Percentiles rank a stretch among this genome's conserved stretches.
Evolutionary conservation across 2,329 filamentous ascomycete species (phyloP).

Genomic region (Talaromyces islandicus): DNA sequence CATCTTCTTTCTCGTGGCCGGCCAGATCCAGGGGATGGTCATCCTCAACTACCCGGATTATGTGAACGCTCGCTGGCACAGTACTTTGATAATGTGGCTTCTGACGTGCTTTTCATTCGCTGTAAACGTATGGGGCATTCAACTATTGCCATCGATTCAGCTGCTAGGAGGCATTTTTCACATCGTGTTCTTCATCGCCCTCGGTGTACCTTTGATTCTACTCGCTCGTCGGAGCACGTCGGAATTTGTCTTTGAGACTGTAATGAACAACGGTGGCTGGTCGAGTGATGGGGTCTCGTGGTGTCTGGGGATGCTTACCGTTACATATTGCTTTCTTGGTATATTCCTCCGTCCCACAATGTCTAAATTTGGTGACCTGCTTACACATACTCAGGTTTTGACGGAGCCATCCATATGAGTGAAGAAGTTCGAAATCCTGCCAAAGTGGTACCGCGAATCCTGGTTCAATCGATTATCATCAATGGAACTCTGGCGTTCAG

Average conservation of each 20-base stretch:
- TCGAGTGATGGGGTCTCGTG: slow-evolving; percentile 40
- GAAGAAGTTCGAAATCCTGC: slow-evolving; percentile 42
- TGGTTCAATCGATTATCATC: slow-evolving; percentile 39
- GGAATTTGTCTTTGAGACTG: slow-evolving; percentile 39
- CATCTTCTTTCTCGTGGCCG: slow-evolving; percentile 25
- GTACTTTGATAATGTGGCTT: slow-evolving; percentile 32
- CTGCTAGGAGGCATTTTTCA: slow-evolving; percentile 23
- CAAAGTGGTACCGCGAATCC: slow-evolving; percentile 41
- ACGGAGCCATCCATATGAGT: slow-evolving; percentile 45
- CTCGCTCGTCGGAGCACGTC: slow-evolving; percentile 26
- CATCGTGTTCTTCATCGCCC: slow-evolving; percentile 32
- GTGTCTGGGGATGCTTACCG: slow-evolving; percentile 34
- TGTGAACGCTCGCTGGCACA: slow-evolving; percentile 33
- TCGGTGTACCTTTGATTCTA: slow-evolving; percentile 30
- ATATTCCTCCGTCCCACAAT: not conserved
- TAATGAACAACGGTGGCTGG: slow-evolving; percentile 44
- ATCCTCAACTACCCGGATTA: slow-evolving; percentile 30
- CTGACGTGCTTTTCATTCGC: slow-evolving; percentile 27
- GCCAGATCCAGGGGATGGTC: slow-evolving; percentile 31
- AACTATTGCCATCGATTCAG: slow-evolving; percentile 24
- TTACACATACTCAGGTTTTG: slow-evolving; percentile 31
- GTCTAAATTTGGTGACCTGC: not conserved
- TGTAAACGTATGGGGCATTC: slow-evolving; percentile 28
- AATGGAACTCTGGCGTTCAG: slow-evolving; percentile 38
- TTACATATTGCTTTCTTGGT: slow-evolving; percentile 24